A percentile compares a stretch with the other conserved stretches of the same genome.
Evolutionary conservation across 2,329 filamentous ascomycete species (phyloP).

Genomic region (Cercospora beticola): DNA sequence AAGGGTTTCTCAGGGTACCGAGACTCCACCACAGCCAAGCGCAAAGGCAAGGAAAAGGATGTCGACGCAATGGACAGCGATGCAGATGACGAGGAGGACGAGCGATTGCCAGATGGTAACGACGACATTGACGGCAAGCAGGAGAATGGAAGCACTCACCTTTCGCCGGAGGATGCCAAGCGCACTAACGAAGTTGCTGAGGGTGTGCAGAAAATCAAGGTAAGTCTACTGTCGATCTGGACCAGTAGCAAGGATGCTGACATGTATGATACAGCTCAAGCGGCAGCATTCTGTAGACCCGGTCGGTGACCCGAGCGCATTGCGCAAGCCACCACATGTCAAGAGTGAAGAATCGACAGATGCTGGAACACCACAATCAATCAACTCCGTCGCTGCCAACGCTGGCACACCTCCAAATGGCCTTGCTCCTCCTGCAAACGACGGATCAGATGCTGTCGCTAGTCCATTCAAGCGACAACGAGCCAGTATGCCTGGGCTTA

Average conservation of each 20-base stretch:
- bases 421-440: slow-evolving; percentile 25
- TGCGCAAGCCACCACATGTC: slow-evolving; percentile 46
- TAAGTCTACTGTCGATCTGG: slow-evolving; percentile 44
- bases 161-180: slow-evolving; percentile 69
- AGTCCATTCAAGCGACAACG: slow-evolving; percentile 76
- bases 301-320: slow-evolving; percentile 47
- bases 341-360: slow-evolving; percentile 42
- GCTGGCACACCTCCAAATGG: slow-evolving; percentile 37
- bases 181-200: slow-evolving; percentile 74
- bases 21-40: slow-evolving; percentile 48
- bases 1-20: slow-evolving; percentile 89
- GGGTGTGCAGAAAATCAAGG: slow-evolving; percentile 78
- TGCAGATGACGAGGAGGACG: slow-evolving; percentile 64
- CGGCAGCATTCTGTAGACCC: slow-evolving; percentile 74
- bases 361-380: slow-evolving; percentile 43
- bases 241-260: slow-evolving; percentile 12
- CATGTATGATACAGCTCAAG: slow-evolving; percentile 64
- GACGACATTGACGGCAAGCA: slow-evolving; percentile 58
- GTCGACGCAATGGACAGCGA: slow-evolving; percentile 73
- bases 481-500: slow-evolving; percentile 54
- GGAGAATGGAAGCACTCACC: slow-evolving; percentile 50
- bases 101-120: slow-evolving; percentile 64
- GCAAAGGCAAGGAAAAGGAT: slow-evolving; percentile 55
- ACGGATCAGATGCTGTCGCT: slow-evolving; percentile 57
- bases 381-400: slow-evolving; percentile 34